These are phyloP conservation scores for Cryptococcus sp. DNA, from an alignment of 1,284 basidiomycete genomes.

Conservation along the genomic window DNA sequence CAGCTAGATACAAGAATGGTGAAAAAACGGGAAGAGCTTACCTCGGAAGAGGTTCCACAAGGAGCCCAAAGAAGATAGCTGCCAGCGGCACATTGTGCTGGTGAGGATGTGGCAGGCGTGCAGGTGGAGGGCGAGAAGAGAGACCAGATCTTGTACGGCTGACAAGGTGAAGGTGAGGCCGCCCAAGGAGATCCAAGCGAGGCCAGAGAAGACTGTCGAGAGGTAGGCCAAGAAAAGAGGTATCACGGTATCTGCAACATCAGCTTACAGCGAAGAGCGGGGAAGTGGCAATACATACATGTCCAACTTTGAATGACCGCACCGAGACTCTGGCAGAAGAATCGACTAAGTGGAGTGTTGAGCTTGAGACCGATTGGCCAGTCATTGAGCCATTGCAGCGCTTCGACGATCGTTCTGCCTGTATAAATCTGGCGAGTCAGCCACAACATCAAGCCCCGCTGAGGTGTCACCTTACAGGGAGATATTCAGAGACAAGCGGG, in stretches of 20 bases:
- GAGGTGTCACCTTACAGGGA: conserved; percentile 26
- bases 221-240: conserved; percentile 11
- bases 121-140: conserved; percentile 63
- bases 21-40: conserved; percentile 37
- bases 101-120: conserved; percentile 65
- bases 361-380: conserved; percentile 97
- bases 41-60: conserved; percentile 95
- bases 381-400: conserved; percentile 69
- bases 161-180: conserved; percentile 33
- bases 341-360: conserved; percentile 82
- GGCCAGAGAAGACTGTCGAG: conserved; percentile 1
- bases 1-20: not conserved
- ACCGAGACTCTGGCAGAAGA: conserved; percentile 68
- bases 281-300: conserved; percentile 49
- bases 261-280: too few species aligned
- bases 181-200: conserved; percentile 7
- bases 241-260: conserved; percentile 8
- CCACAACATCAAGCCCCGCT: not conserved
- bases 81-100: conserved; percentile 59
- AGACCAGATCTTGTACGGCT: conserved; percentile 22
- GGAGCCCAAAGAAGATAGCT: conserved; percentile 59
- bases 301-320: conserved; percentile 62
- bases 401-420: conserved; percentile 6
- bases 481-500: conserved; percentile 1
- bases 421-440: not conserved